Percentiles rank a stretch among this genome's conserved stretches.
phyloP scores from a whole-genome alignment of 78 protist species.

The Mantamonas sphyraenae region DNA sequence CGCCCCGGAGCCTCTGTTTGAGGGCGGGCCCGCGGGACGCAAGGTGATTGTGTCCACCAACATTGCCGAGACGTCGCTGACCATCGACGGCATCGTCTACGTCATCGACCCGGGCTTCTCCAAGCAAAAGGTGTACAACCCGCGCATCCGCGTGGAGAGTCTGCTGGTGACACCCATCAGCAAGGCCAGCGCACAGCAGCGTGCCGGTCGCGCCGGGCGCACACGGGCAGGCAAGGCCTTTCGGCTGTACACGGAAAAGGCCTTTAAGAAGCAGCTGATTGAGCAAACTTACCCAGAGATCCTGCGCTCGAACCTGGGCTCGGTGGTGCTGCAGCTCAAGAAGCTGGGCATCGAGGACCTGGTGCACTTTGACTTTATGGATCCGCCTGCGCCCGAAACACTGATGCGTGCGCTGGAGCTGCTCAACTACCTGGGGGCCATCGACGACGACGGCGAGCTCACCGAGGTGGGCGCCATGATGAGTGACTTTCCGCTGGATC shows the following conservation, averaged over 20 bases:
- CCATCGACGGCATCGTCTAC: constrained; percentile 99
- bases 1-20: constrained; percentile 29
- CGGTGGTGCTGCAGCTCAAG: constrained; percentile 81
- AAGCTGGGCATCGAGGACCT: constrained; percentile 91
- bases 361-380: constrained; percentile 97
- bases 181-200: constrained; percentile 94
- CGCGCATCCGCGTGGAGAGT: constrained; percentile 95
- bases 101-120: constrained; percentile 99
- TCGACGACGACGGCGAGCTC: constrained; percentile 90
- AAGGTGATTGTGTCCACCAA: constrained; percentile 95
- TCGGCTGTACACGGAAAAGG: constrained; percentile 82
- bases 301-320: constrained; percentile 71
- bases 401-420: constrained; percentile 93
- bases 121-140: constrained; percentile 96
- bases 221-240: constrained; percentile 90
- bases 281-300: constrained; percentile 96
- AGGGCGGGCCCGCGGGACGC: constrained; percentile 60
- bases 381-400: constrained; percentile 97
- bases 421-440: constrained; percentile 95
- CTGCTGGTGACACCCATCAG: constrained; percentile 94
- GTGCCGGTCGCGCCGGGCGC: constrained; percentile 99
- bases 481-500: constrained; percentile 98
- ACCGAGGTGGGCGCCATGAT: constrained; percentile 69
- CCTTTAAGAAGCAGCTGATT: constrained; percentile 68
- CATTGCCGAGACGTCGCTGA: constrained; percentile 99